A percentile compares a stretch with the other conserved stretches of the same genome.
phyloP scores from a whole-genome alignment of 2,329 filamentous ascomycete species.

The Neopestalotiopsis sp. region DNA sequence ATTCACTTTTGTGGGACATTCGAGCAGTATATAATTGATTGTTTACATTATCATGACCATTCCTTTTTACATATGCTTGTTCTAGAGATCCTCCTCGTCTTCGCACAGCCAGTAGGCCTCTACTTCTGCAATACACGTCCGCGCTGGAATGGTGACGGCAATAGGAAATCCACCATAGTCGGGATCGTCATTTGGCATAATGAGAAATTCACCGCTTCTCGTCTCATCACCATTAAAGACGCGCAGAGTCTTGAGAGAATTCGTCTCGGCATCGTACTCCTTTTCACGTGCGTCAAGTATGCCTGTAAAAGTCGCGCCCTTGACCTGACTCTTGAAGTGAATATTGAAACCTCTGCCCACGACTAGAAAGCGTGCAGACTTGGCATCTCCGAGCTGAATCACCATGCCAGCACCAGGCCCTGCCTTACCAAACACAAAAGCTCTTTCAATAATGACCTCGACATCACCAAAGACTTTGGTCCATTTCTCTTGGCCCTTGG shows the following conservation, averaged over 20 bases:
- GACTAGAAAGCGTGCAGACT: slow-evolving; percentile 37
- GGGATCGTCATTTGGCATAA: slow-evolving; percentile 62
- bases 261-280: slow-evolving; percentile 20
- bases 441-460: slow-evolving; percentile 38
- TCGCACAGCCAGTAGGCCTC: slow-evolving; percentile 39
- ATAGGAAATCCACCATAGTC: slow-evolving; percentile 64
- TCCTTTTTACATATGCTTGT: neutral
- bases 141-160: slow-evolving; percentile 57
- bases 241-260: slow-evolving; percentile 24
- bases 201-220: slow-evolving; percentile 48
- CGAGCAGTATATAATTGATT: slow-evolving; percentile 8
- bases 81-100: slow-evolving; percentile 4
- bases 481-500: slow-evolving; percentile 34
- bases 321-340: slow-evolving; percentile 35
- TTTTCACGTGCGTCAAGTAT: slow-evolving; percentile 43
- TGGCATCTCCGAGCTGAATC: slow-evolving; percentile 41
- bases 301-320: slow-evolving; percentile 42
- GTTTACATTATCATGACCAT: neutral
- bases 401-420: slow-evolving; percentile 45
- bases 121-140: slow-evolving; percentile 52
- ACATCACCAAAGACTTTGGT: slow-evolving; percentile 27
- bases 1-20: neutral
- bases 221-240: slow-evolving; percentile 40
- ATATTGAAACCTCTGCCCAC: slow-evolving; percentile 46
- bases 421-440: slow-evolving; percentile 46